Percentiles rank a stretch among this genome's conserved stretches.
Conservation (phyloP, 768 basidiomycete species). For the Tubosaeta sp. region DNA sequence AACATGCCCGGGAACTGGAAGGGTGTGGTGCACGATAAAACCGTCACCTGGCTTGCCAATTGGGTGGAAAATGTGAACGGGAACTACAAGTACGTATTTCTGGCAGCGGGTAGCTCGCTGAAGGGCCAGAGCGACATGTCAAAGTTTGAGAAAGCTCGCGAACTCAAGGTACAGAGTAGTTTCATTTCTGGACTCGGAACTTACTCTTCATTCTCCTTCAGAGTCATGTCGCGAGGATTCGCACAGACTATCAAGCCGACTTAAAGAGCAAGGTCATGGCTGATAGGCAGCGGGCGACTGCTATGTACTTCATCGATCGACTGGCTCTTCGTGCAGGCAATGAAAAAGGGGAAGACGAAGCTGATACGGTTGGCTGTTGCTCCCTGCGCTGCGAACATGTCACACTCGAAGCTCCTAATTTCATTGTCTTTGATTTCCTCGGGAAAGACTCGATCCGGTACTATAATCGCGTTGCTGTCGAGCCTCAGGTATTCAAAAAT, state of each 20-base stretch:
- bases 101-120: conserved; percentile 94
- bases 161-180: conserved; percentile 68
- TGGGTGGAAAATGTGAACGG: conserved; percentile 99
- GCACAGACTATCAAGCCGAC: conserved; percentile 80
- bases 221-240: conserved; percentile 89
- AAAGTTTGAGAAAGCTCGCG: conserved; percentile 97
- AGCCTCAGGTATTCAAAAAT: conserved; percentile 95
- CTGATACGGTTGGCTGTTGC: conserved; percentile 98
- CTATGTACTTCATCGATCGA: conserved; percentile 98
- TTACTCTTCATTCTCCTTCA: conserved; percentile 30
- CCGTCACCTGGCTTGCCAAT: conserved; percentile 97
- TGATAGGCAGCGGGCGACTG: conserved; percentile 94
- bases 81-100: conserved; percentile 95
- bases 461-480: conserved; percentile 87
- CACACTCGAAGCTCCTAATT: conserved; percentile 83
- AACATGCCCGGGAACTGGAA: conserved; percentile 95
- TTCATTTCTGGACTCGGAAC: background rate
- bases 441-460: conserved; percentile 99
- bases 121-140: conserved; percentile 98
- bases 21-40: conserved; percentile 82
- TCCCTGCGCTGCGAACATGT: conserved; percentile 96
- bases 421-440: conserved; percentile 92
- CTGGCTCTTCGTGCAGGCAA: conserved; percentile 98
- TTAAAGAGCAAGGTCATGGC: conserved; percentile 90
- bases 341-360: conserved; percentile 99